Conservation (phyloP, 148 eudicot genomes). For the Spergularia marina region DNA sequence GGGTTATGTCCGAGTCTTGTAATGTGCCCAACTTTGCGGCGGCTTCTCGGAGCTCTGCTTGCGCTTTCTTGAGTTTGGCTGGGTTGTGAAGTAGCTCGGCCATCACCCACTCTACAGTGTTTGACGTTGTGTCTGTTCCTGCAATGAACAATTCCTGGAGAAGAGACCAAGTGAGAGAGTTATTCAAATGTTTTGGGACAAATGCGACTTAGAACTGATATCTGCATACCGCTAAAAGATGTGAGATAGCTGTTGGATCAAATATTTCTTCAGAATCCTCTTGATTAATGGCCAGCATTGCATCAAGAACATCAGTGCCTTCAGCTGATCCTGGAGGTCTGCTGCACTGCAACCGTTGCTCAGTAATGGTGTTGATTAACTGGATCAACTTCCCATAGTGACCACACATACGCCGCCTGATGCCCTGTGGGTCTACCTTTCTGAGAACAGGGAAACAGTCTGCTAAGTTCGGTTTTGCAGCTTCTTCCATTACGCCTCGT, state of each 20-base stretch:
- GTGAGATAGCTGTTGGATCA: not conserved
- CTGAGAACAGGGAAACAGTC: conserved; percentile 18
- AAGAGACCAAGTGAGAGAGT: too few species aligned
- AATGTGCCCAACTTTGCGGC: not conserved
- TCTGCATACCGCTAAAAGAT: conserved; percentile 4
- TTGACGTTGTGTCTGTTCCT: conserved; percentile 24
- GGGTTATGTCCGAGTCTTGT: not conserved
- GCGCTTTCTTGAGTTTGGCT: conserved; percentile 9
- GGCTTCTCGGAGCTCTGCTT: conserved; percentile 7
- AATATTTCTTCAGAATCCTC: not conserved
- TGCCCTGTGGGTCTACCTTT: conserved; percentile 21
- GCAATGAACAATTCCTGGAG: conserved; percentile 15
- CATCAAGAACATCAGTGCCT: conserved; percentile 20
- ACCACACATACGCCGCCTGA: conserved; percentile 17
- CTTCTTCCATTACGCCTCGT: conserved; percentile 17
- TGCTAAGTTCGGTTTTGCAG: conserved; percentile 17
- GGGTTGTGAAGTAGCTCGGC: conserved; percentile 9
- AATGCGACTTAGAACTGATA: not conserved
- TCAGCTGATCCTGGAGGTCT: conserved; percentile 4
- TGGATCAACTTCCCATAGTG: conserved; percentile 15
- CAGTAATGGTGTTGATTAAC: conserved; percentile 10
- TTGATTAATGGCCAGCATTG: conserved; percentile 12
- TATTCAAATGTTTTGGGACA: not conserved
- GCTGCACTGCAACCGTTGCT: conserved; percentile 16
- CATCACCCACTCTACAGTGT: conserved; percentile 16